These are phyloP conservation scores for Annulohypoxylon maeteangense DNA, from an alignment of 495 filamentous ascomycete species.

Conservation along the genomic window DNA sequence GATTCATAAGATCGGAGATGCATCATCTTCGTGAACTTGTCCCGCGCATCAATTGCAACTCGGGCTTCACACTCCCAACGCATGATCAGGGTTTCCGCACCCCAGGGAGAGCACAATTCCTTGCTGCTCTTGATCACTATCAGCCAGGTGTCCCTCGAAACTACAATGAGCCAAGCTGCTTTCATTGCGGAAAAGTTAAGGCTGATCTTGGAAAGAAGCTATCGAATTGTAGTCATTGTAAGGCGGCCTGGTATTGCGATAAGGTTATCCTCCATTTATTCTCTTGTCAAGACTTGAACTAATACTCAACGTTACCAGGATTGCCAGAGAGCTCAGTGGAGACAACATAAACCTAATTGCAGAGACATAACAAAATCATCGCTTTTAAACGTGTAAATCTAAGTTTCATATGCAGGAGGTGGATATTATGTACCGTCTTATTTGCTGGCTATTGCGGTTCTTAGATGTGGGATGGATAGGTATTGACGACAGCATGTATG, in stretches of 20 bases:
- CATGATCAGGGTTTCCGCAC: conserved; percentile 31
- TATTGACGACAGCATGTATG: background rate
- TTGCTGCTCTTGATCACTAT: conserved; percentile 32
- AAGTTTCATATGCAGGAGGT: background rate
- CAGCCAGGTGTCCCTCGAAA: conserved; percentile 27
- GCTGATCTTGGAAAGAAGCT: conserved; percentile 10
- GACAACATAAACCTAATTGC: conserved; percentile 1
- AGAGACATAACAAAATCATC: background rate
- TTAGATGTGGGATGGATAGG: background rate
- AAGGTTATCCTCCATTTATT: conserved; percentile 17
- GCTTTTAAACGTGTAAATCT: background rate
- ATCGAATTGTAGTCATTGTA: conserved; percentile 22
- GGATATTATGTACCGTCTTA: background rate
- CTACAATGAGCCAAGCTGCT: conserved; percentile 30
- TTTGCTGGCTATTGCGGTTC: background rate
- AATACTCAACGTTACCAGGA: background rate
- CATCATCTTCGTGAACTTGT: conserved; percentile 21
- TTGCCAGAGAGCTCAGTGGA: conserved; percentile 16
- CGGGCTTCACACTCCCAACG: background rate
- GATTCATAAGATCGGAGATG: conserved; percentile 14
- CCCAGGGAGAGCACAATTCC: conserved; percentile 34
- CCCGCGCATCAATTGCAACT: conserved; percentile 9
- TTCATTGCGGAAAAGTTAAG: conserved; percentile 20
- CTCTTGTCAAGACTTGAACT: background rate
- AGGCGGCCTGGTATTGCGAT: conserved; percentile 25